These are phyloP conservation scores for Nakazawaea laoshanensis DNA, from an alignment of 805 yeast species.

Conservation along the genomic window DNA sequence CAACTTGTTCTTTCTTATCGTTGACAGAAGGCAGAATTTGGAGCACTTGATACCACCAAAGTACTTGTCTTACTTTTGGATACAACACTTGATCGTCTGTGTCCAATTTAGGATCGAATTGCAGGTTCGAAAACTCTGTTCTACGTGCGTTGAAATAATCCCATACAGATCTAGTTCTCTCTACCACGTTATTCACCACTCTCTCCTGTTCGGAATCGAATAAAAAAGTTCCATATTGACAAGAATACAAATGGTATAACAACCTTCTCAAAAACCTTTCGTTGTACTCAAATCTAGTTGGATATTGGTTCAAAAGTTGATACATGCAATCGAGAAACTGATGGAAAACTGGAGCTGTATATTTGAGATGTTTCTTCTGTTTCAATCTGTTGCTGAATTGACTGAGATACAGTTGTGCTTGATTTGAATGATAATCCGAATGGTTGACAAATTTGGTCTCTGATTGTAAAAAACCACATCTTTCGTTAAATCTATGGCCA, in stretches of 20 bases:
- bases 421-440: conserved; percentile 21
- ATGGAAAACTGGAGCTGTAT: conserved; percentile 87
- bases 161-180: conserved; percentile 77
- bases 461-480: conserved; percentile 67
- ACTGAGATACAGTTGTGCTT: conserved; percentile 34
- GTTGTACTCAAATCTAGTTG: conserved; percentile 73
- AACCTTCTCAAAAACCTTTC: conserved; percentile 80
- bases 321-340: conserved; percentile 88
- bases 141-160: conserved; percentile 79
- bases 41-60: conserved; percentile 87
- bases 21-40: conserved; percentile 51
- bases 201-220: conserved; percentile 67
- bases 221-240: conserved; percentile 91
- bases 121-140: conserved; percentile 55
- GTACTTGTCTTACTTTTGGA: conserved; percentile 53
- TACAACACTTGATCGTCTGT: conserved; percentile 31
- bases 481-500: conserved; percentile 82
- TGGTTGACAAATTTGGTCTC: conserved; percentile 42
- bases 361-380: conserved; percentile 40
- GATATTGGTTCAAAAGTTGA: conserved; percentile 67
- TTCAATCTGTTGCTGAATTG: conserved; percentile 44
- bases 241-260: conserved; percentile 81
- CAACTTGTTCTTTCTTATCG: conserved; percentile 1
- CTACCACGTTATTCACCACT: conserved; percentile 27
- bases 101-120: conserved; percentile 23